Evolutionary conservation across 495 filamentous ascomycete species (phyloP).

Genomic region (Aspergillus coremiiformis): DNA sequence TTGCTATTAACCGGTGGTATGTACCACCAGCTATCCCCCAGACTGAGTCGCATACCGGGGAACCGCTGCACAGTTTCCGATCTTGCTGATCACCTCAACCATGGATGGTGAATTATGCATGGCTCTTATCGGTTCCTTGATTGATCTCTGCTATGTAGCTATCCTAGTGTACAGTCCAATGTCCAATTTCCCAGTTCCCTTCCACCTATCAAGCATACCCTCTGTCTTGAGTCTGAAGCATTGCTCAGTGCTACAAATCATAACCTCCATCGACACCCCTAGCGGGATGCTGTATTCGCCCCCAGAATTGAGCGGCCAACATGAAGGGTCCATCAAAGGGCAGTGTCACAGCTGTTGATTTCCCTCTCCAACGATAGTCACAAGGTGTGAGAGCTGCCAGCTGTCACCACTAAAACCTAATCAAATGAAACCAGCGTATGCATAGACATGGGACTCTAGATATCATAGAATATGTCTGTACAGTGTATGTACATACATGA

Average conservation of each 20-base stretch:
- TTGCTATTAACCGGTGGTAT: conserved; percentile 16
- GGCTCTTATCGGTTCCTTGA: conserved; percentile 2
- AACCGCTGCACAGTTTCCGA: conserved; percentile 13
- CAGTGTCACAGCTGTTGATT: conserved; percentile 12
- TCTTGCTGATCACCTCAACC: conserved; percentile 17
- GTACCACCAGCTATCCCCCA: conserved; percentile 2
- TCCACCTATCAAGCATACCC: background rate
- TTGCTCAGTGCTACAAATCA: conserved; percentile 1
- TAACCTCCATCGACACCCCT: background rate
- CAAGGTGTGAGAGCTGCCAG: conserved; percentile 19
- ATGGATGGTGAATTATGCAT: background rate
- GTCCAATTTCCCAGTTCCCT: background rate
- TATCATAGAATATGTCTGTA: background rate
- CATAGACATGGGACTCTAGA: background rate
- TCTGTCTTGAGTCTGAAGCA: background rate
- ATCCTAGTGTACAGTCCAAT: background rate
- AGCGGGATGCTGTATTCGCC: background rate
- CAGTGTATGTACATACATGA: too few relatives aligned
- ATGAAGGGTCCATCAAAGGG: conserved; percentile 4
- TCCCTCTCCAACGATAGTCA: conserved; percentile 12
- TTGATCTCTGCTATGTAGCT: conserved; percentile 6
- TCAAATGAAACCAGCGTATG: conserved; percentile 5
- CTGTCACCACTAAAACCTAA: conserved; percentile 16
- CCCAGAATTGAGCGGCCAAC: background rate
- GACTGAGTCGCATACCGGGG: conserved; percentile 17